Percentiles rank a stretch among this genome's conserved stretches.
Conservation (phyloP, 176 grass and related monocot genomes). For the Avena eriantha region DNA sequence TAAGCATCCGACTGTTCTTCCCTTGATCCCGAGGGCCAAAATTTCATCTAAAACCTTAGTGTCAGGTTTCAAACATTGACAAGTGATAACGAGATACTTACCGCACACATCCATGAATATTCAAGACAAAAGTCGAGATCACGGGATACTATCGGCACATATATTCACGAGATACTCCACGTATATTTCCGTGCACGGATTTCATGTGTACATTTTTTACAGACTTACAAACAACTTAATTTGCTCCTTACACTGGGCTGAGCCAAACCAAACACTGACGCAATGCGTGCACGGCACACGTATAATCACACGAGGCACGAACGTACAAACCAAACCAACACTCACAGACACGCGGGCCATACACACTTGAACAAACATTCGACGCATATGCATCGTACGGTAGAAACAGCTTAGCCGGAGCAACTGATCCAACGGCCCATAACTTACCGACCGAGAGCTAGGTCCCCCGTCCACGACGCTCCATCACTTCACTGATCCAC, state of each 20-base stretch:
- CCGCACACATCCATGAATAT: not conserved
- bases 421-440: constrained; percentile 15
- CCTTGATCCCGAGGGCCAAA: too few species aligned
- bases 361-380: constrained; percentile 1
- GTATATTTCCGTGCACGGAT: not conserved
- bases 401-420: not conserved
- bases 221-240: not conserved
- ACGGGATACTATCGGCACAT: too few species aligned
- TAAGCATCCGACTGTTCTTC: too few species aligned
- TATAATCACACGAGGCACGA: not conserved
- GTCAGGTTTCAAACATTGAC: too few species aligned
- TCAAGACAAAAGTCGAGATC: too few species aligned
- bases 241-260: not conserved
- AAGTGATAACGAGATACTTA: too few species aligned
- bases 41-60: too few species aligned
- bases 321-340: constrained; percentile 14
- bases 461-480: too few species aligned
- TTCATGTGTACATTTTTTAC: not conserved
- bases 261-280: not conserved
- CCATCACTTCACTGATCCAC: constrained; percentile 36
- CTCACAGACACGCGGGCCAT: not conserved
- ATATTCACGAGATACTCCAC: not conserved
- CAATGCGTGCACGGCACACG: constrained; percentile 13
- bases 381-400: not conserved
- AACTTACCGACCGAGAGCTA: not conserved